Evolutionary conservation across 768 basidiomycete species (phyloP).

Genomic region (Cubamyces lactineus): DNA sequence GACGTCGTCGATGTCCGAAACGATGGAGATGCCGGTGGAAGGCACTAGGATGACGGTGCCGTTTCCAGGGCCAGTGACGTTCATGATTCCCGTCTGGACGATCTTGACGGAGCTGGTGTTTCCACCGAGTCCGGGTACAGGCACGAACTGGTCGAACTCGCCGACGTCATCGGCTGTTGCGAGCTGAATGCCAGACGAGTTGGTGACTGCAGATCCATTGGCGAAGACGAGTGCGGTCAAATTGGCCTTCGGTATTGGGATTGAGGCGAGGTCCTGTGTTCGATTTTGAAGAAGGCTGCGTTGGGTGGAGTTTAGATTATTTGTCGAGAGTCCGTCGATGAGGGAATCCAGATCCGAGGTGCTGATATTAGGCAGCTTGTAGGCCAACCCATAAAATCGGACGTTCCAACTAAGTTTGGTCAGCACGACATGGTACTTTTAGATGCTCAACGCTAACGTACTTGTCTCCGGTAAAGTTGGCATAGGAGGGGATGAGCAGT

Average conservation of each 20-base stretch:
- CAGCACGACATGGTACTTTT: not conserved
- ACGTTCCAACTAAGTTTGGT: conserved; percentile 26
- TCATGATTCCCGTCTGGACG: conserved; percentile 25
- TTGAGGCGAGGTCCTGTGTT: conserved; percentile 28
- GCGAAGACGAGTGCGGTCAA: conserved; percentile 25
- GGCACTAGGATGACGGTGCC: conserved; percentile 38
- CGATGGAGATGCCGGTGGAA: conserved; percentile 34
- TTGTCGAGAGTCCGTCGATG: conserved; percentile 26
- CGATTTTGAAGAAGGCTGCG: conserved; percentile 27
- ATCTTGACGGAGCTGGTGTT: conserved; percentile 21
- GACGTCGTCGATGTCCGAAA: conserved; percentile 42
- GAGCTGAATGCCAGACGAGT: conserved; percentile 27
- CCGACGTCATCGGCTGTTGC: conserved; percentile 27
- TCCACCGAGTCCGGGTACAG: conserved; percentile 21
- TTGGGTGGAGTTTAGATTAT: conserved; percentile 26
- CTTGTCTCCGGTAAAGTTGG: conserved; percentile 24
- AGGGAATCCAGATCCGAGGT: conserved; percentile 25
- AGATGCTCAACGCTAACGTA: not conserved
- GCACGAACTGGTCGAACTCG: conserved; percentile 30
- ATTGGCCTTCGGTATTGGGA: conserved; percentile 27
- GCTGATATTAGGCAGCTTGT: conserved; percentile 29
- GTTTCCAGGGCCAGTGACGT: conserved; percentile 32
- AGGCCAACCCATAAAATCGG: conserved; percentile 31
- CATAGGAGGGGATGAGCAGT: conserved; percentile 29
- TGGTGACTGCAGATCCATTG: conserved; percentile 27